Conservation (phyloP, 2,329 filamentous ascomycete genomes). For the Aspergillus unguis region DNA sequence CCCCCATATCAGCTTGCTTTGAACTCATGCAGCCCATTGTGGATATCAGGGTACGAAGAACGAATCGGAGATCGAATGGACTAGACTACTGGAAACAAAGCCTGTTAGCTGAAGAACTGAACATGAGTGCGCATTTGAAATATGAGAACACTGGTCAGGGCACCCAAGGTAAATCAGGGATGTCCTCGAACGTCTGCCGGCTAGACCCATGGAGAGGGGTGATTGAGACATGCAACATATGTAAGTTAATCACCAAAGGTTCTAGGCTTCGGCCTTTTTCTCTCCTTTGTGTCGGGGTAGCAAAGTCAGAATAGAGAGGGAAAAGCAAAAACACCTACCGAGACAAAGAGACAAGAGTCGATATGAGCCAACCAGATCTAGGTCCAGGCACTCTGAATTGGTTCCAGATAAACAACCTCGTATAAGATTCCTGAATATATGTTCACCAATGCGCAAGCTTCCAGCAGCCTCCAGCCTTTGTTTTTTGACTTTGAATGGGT, state of each 20-base stretch:
- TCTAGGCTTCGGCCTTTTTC: not conserved
- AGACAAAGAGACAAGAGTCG: not conserved
- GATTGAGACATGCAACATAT: conserved; percentile 16
- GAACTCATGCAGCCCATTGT: conserved; percentile 47
- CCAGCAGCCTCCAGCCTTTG: too few relatives aligned
- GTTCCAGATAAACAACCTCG: not conserved
- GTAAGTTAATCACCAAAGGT: not conserved
- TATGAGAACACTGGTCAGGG: not conserved
- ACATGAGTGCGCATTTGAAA: not conserved
- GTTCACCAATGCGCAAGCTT: too few relatives aligned
- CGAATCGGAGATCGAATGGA: not conserved
- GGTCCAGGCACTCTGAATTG: not conserved
- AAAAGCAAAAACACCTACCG: conserved; percentile 11
- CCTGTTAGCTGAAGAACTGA: conserved; percentile 3
- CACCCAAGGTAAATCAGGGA: conserved; percentile 19
- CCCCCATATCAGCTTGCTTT: conserved; percentile 37
- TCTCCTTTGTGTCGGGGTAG: not conserved
- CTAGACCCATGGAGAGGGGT: conserved; percentile 9
- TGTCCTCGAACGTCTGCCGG: conserved; percentile 5
- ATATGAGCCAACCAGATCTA: too few relatives aligned
- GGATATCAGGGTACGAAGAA: not conserved
- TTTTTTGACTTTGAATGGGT: too few relatives aligned
- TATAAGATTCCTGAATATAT: too few relatives aligned
- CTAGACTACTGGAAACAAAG: not conserved
- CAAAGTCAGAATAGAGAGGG: not conserved